A percentile compares a stretch with the other conserved stretches of the same genome.
These are phyloP conservation scores for Plasmodium blacklocki DNA, from an alignment of 169 alveolate genomes.

Conservation along the genomic window DNA sequence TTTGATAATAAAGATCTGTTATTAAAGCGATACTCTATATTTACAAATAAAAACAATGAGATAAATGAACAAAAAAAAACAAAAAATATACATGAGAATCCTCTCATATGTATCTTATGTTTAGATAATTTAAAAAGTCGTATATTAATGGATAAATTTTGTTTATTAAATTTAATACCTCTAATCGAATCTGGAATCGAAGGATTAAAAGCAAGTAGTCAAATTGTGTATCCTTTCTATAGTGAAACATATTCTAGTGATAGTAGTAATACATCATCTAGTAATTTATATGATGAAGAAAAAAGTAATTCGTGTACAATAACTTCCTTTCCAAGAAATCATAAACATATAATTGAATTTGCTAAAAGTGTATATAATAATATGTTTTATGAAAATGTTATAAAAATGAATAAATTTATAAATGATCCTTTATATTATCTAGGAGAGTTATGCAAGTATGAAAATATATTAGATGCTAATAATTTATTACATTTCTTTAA, in stretches of 20 bases:
- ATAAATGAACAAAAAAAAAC: neutral
- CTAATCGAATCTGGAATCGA: constrained; percentile 66
- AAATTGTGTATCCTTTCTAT: constrained; percentile 42
- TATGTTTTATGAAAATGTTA: constrained; percentile 45
- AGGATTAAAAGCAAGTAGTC: constrained; percentile 74
- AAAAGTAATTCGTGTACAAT: constrained; percentile 43
- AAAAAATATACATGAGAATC: neutral
- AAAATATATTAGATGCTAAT: constrained; percentile 7
- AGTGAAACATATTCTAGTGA: constrained; percentile 55
- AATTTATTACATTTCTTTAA: constrained; percentile 58
- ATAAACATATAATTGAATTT: constrained; percentile 62
- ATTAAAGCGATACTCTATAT: constrained; percentile 3
- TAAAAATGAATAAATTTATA: constrained; percentile 60
- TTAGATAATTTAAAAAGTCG: constrained; percentile 61
- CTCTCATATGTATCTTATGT: constrained; percentile 56
- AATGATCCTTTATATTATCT: constrained; percentile 49
- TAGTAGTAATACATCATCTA: neutral
- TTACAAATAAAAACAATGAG: neutral
- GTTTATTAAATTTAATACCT: constrained; percentile 55
- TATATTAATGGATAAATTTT: constrained; percentile 34
- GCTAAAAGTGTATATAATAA: constrained; percentile 50
- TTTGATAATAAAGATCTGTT: constrained; percentile 16
- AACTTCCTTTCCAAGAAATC: constrained; percentile 71
- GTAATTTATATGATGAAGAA: constrained; percentile 1
- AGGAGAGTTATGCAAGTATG: constrained; percentile 46